phyloP scores from a whole-genome alignment of 139 green algal species.

The Chlamydomonas urium region DNA sequence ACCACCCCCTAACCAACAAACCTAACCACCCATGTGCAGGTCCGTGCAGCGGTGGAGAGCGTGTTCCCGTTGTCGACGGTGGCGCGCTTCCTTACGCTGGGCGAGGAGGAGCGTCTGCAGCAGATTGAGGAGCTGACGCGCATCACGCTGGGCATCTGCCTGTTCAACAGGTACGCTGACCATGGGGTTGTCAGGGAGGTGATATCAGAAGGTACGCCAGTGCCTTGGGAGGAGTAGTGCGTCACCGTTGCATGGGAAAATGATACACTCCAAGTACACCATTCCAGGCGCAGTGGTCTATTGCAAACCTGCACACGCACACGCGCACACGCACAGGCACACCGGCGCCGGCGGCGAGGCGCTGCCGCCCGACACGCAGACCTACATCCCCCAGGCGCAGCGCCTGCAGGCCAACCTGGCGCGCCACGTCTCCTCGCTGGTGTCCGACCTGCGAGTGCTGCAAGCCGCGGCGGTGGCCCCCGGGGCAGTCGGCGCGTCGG shows the following conservation, averaged over 20 bases:
- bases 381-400: constrained; percentile 26
- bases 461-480: background rate
- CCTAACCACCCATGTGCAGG: constrained; percentile 11
- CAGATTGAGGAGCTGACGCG: constrained; percentile 56
- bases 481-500: background rate
- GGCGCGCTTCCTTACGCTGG: constrained; percentile 49
- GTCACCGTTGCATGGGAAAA: too few species aligned
- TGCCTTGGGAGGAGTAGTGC: too few species aligned
- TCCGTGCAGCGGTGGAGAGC: constrained; percentile 49
- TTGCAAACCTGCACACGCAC: too few species aligned
- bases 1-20: background rate
- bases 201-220: too few species aligned
- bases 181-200: too few species aligned
- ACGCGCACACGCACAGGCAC: background rate
- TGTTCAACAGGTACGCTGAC: constrained; percentile 59
- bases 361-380: constrained; percentile 18
- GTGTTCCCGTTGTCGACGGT: constrained; percentile 55
- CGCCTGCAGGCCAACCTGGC: constrained; percentile 34
- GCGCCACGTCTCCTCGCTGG: constrained; percentile 15
- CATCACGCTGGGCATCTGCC: constrained; percentile 56
- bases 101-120: constrained; percentile 34
- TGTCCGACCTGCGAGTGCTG: constrained; percentile 4
- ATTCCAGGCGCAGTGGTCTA: background rate
- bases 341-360: constrained; percentile 27
- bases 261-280: too few species aligned